Evolutionary conservation across 129 eudicot species (phyloP).

Genomic region (Arctium minus): DNA sequence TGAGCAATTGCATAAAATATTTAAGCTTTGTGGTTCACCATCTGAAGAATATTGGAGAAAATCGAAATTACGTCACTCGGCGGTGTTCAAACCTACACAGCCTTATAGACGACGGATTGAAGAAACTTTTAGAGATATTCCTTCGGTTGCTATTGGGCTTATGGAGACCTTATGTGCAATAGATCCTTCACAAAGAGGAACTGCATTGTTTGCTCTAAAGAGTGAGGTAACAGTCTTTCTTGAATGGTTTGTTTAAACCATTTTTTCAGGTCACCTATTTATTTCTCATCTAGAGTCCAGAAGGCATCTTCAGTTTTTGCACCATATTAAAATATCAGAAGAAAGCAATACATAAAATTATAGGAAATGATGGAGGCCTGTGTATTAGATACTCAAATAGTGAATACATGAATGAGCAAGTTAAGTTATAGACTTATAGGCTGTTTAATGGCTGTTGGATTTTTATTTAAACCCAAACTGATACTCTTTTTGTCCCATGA

Average conservation of each 20-base stretch:
- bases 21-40: slow-evolving; percentile 89
- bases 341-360: neutral
- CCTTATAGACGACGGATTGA: slow-evolving; percentile 58
- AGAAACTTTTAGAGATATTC: slow-evolving; percentile 64
- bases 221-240: slow-evolving; percentile 53
- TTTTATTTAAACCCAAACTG: neutral
- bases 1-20: slow-evolving; percentile 82
- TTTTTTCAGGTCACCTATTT: neutral
- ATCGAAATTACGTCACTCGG: slow-evolving; percentile 54
- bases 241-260: slow-evolving; percentile 4
- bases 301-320: neutral
- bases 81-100: slow-evolving; percentile 60
- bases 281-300: neutral
- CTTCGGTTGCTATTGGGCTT: slow-evolving; percentile 59
- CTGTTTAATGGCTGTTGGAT: neutral
- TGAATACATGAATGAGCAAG: neutral
- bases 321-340: neutral
- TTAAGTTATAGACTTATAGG: neutral
- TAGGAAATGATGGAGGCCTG: neutral
- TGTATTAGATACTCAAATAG: neutral
- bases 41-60: slow-evolving; percentile 82
- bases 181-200: slow-evolving; percentile 69
- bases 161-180: slow-evolving; percentile 76
- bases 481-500: neutral
- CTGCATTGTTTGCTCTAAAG: slow-evolving; percentile 61